A percentile compares a stretch with the other conserved stretches of the same genome.
Conservation (phyloP, 163 green algal genomes). For the Prototheca wickerhamii region DNA sequence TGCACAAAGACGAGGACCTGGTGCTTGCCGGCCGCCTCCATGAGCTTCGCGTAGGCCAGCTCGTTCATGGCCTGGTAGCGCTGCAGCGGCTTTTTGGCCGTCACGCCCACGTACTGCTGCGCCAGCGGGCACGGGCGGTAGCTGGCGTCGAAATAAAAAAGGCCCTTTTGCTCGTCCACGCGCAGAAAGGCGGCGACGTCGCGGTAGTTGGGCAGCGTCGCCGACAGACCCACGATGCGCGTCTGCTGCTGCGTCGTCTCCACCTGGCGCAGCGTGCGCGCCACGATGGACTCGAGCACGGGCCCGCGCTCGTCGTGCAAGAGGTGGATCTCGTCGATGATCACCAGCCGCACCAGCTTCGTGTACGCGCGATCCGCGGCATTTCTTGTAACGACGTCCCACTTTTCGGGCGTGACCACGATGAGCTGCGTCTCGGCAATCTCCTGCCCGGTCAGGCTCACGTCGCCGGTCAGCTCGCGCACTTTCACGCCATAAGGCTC, state of each 20-base stretch:
- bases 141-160: conserved; percentile 93
- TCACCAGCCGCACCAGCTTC: conserved; percentile 69
- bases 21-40: conserved; percentile 66
- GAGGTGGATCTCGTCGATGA: conserved; percentile 98
- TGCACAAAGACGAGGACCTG: conserved; percentile 97
- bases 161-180: conserved; percentile 79
- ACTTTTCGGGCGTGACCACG: conserved; percentile 98
- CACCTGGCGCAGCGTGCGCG: conserved; percentile 73
- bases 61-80: conserved; percentile 97
- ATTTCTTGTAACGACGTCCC: conserved; percentile 98
- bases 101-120: conserved; percentile 95
- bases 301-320: conserved; percentile 83
- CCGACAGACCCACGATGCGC: conserved; percentile 90
- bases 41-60: conserved; percentile 95
- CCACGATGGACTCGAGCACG: conserved; percentile 91
- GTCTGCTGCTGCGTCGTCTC: conserved; percentile 49
- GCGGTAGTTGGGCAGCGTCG: conserved; percentile 86
- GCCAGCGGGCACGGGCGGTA: conserved; percentile 83
- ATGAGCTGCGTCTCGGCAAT: conserved; percentile 97
- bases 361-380: conserved; percentile 49
- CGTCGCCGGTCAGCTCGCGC: conserved; percentile 92
- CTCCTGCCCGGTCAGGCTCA: conserved; percentile 93
- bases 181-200: conserved; percentile 79
- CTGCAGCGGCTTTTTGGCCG: conserved; percentile 94
- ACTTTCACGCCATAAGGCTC: conserved; percentile 59